Evolutionary conservation across 2,329 filamentous ascomycete genomes (phyloP), one percentile per base, ranked within the genome.

Genomic region (Arthrobotrys musiformis): DNA sequence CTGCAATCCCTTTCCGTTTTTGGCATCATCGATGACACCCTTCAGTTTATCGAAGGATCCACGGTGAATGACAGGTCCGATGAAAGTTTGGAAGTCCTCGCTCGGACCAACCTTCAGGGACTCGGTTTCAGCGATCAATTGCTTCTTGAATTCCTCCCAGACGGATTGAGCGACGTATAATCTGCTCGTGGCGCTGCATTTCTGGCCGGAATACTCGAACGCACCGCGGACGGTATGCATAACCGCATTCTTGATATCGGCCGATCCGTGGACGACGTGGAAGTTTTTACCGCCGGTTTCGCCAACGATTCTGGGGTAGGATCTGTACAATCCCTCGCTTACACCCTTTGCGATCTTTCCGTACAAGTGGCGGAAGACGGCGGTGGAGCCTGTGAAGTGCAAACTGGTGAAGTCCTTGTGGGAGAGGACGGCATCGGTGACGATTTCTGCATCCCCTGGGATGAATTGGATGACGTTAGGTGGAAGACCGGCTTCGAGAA

Each of bases 211-310:
- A 86, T 90, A 97, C 84, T 97, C 93, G 82, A 96, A 97, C 1
- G 93, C 93, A 56, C 92, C 93, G 69, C 93, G 92, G 33, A 97
- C 89, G 4, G 92, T 95, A 83, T 96, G 91, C 79, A 92, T 87
- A 35, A 89, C 92, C 9, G 93, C 93, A 82, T 94, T 95, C 77
- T 89, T 86, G 60, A 95, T 85, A 80, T 96, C 91, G 42, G 93
- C 93, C 2, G 89, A 90, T 52, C 87, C 85, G 85, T 97, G 93
- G 33, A 97, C 84, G 63, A 97, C 85, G 84, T 96, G 93, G 87
- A 94, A 97, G 87, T 97, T 97, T 89, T 97, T 97, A 83, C 93
- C 93, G 76, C 93, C 93, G 28, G 93, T 97, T 87, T 97, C 93
- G 77, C 93, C 93, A 3, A 97, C 92, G 79, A 97, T 92, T 81